Base-by-base conservation (phyloP, 345 rosid genomes). In the Mangifera indica region DNA sequence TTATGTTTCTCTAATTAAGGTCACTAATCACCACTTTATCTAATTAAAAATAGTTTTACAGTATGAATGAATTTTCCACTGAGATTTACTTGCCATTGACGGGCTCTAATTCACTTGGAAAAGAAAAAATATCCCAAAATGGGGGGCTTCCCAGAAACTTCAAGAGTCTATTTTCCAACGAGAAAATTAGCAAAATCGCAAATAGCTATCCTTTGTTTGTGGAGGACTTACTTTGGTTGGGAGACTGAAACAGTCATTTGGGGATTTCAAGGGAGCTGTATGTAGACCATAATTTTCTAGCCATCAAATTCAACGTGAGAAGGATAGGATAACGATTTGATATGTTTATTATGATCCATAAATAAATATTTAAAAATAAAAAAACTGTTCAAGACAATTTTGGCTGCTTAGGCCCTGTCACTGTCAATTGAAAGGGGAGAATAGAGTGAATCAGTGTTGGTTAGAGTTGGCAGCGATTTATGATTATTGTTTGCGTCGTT, bases 201-300 rank as follows among this genome's bases (percentile, higher is more conserved):
- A 37, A 6, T 37, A 6, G 7, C 40, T 37, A 53, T 70, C 79
- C 79, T n/a, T 69, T 74, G 2, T 66, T 72, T 77, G 49, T 60
- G 83, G 81, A 79, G 71, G 78, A 75, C 76, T 74, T 72, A 29
- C 32, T 29, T 64, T 49, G 18, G 14, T 74, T 60, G 18, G 62
- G 48, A 62, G 78, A 75, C 77, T 68, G 21, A 26, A 62, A 63
- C 58, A 42, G 22, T 7, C 68, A 12, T 81, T 61, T 67, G 18
- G n/a, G 32, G 46, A 0, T 0, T 70, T 46, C 60, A 56, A 73
- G 69, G 69, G 86, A 81, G 83, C 72, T 86, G 93, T 52, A 90
- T 72, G 82, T 75, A 61, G 87, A 77, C 82, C 66, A 17, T 10
- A 4, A 22, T 9, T 58, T 79, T 76, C 83, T 77, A 78, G 60